phyloP scores from a whole-genome alignment of 495 filamentous ascomycete species.

The Aspergillus hancockii region DNA sequence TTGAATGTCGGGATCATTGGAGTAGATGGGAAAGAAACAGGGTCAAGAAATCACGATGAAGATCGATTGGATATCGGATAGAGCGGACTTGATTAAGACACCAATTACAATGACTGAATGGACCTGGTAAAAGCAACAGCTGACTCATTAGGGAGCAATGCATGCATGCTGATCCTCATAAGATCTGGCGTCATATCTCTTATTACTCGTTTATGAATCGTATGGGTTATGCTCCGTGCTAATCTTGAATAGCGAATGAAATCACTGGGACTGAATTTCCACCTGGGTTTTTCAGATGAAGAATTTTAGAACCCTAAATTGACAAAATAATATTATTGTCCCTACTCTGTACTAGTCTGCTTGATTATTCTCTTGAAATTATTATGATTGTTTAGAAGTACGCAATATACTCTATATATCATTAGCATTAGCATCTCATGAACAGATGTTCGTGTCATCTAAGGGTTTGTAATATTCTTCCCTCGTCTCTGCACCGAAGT shows the following conservation, averaged over 20 bases:
- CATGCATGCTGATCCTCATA: constrained; percentile 14
- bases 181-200: constrained; percentile 1
- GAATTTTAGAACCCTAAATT: too few relatives aligned
- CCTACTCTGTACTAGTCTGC: too few relatives aligned
- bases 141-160: not conserved
- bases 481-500: not conserved
- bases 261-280: not conserved
- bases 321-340: too few relatives aligned
- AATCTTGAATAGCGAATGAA: constrained; percentile 6
- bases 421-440: too few relatives aligned
- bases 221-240: not conserved
- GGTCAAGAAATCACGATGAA: not conserved
- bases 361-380: not conserved
- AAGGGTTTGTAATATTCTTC: too few relatives aligned
- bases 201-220: not conserved
- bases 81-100: not conserved
- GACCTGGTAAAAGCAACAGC: not conserved
- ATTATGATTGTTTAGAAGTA: not conserved
- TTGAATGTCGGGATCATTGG: not conserved
- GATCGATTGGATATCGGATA: not conserved
- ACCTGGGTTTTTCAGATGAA: not conserved
- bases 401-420: too few relatives aligned
- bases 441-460: too few relatives aligned
- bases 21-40: not conserved
- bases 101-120: not conserved